These are phyloP conservation scores for Entomortierella chlamydospora DNA, from an alignment of 192 early-diverging fungal species.

Conservation along the genomic window DNA sequence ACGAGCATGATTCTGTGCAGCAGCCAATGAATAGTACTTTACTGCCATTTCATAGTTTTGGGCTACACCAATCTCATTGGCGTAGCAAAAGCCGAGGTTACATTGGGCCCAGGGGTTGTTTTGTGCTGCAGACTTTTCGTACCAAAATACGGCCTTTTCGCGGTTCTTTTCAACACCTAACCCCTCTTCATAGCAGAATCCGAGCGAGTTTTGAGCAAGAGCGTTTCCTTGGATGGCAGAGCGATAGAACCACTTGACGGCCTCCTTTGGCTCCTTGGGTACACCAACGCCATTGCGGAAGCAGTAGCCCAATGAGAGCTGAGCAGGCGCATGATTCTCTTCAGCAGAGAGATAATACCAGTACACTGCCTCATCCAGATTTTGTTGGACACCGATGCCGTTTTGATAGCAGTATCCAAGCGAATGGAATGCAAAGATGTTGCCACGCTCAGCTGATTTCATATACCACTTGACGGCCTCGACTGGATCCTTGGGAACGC, in stretches of 20 bases:
- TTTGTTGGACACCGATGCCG: slow-evolving; percentile 63
- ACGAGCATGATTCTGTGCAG: slow-evolving; percentile 67
- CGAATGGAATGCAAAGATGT: slow-evolving; percentile 69
- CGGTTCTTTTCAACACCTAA: slow-evolving; percentile 69
- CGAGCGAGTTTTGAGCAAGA: slow-evolving; percentile 83
- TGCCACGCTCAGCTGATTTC: slow-evolving; percentile 61
- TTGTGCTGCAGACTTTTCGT: slow-evolving; percentile 73
- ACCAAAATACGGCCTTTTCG: slow-evolving; percentile 71
- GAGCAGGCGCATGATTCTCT: slow-evolving; percentile 65
- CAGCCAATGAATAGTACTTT: slow-evolving; percentile 67
- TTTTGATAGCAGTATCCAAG: slow-evolving; percentile 72
- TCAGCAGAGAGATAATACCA: slow-evolving; percentile 69
- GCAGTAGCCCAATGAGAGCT: slow-evolving; percentile 69
- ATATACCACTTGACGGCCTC: slow-evolving; percentile 66
- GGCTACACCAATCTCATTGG: slow-evolving; percentile 79
- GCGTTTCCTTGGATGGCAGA: slow-evolving; percentile 79
- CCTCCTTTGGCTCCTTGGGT: slow-evolving; percentile 66
- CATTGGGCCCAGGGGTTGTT: slow-evolving; percentile 88
- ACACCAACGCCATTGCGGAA: slow-evolving; percentile 71
- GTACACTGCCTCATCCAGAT: slow-evolving; percentile 64
- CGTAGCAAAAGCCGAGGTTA: slow-evolving; percentile 84
- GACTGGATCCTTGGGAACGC: slow-evolving; percentile 66
- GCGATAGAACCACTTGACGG: slow-evolving; percentile 72
- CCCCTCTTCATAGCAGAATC: slow-evolving; percentile 86
- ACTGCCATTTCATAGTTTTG: slow-evolving; percentile 62